Evolutionary conservation across 805 yeast species (phyloP).

Genomic region (Wickerhamomyces silvicola): DNA sequence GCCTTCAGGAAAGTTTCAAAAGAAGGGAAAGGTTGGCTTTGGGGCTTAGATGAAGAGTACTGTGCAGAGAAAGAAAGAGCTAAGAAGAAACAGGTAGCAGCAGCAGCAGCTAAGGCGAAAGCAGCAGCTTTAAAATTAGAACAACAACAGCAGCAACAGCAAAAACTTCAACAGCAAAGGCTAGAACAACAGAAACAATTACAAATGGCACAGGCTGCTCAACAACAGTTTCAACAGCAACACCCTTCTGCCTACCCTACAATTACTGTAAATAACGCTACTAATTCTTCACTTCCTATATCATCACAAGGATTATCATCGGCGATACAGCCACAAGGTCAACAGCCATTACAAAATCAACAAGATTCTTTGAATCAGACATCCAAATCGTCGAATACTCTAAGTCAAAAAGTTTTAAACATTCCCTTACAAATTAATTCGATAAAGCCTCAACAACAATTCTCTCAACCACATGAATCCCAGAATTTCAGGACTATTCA

Average conservation of each 20-base stretch:
- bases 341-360: slow-evolving; percentile 4
- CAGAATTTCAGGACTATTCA: background rate
- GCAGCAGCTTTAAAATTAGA: slow-evolving; percentile 48
- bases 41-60: slow-evolving; percentile 87
- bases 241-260: background rate
- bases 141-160: slow-evolving; percentile 41
- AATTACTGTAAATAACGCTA: background rate
- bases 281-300: background rate
- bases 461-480: background rate
- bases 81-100: slow-evolving; percentile 60
- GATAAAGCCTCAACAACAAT: background rate
- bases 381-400: too few species aligned
- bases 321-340: too few species aligned
- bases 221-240: slow-evolving; percentile 11
- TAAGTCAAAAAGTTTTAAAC: too few species aligned
- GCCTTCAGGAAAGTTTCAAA: slow-evolving; percentile 75
- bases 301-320: background rate
- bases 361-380: too few species aligned
- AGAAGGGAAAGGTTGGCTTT: slow-evolving; percentile 91
- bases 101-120: slow-evolving; percentile 52
- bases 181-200: slow-evolving; percentile 22
- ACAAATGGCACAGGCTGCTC: slow-evolving; percentile 17
- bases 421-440: background rate
- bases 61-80: slow-evolving; percentile 75
- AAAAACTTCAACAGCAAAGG: slow-evolving; percentile 14